Percentiles rank a stretch among this genome's conserved stretches.
phyloP scores from a whole-genome alignment of 208 protist species.

The Leishmania martiniquensis region DNA sequence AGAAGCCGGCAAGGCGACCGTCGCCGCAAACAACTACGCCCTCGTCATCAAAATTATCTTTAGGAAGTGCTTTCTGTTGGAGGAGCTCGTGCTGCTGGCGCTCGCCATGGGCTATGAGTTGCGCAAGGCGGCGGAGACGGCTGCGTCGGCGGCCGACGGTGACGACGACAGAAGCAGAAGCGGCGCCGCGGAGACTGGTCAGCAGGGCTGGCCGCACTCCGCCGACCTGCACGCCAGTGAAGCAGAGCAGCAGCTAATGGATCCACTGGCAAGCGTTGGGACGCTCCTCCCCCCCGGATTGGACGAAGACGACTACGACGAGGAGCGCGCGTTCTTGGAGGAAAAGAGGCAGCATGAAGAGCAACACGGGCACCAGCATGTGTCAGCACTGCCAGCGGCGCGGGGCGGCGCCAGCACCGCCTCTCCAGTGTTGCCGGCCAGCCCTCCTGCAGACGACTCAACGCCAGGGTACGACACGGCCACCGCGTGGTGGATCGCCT shows the following conservation, averaged over 20 bases:
- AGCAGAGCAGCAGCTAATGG: constrained; percentile 9
- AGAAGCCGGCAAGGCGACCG: constrained; percentile 32
- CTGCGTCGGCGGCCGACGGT: background rate
- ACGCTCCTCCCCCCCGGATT: constrained; percentile 51
- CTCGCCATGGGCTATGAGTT: constrained; percentile 33
- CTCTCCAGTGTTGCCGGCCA: background rate
- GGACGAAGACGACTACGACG: constrained; percentile 57
- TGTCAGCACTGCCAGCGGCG: background rate
- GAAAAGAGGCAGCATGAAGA: constrained; percentile 18
- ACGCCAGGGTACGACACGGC: constrained; percentile 18
- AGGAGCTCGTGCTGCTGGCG: constrained; percentile 52
- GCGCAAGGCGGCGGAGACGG: background rate
- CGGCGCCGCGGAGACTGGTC: background rate
- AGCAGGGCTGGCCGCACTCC: background rate
- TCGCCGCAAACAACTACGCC: constrained; percentile 58
- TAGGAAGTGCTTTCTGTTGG: constrained; percentile 56
- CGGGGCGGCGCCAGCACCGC: background rate
- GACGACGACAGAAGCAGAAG: background rate
- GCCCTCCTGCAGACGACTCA: constrained; percentile 2
- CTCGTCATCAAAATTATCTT: constrained; percentile 56
- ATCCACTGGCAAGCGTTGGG: constrained; percentile 11
- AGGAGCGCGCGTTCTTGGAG: constrained; percentile 32
- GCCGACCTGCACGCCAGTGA: background rate
- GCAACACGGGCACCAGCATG: background rate
- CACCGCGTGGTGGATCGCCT: constrained; percentile 34